Evolutionary conservation across 441 rosid genomes (phyloP).

Genomic region (Adansonia rubrostipa): DNA sequence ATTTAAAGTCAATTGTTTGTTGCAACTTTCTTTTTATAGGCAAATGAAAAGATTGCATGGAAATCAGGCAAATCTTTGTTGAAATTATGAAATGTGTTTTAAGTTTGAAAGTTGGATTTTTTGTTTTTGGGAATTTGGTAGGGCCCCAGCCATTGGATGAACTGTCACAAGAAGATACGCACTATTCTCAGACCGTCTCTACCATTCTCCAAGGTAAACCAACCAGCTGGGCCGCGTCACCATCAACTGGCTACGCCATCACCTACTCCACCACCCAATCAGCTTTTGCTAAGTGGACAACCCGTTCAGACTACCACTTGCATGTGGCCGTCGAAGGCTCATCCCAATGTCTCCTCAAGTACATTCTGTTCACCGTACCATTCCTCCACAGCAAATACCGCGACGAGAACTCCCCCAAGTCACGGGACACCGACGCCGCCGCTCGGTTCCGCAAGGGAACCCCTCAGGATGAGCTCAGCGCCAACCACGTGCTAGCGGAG

Average conservation of each 20-base stretch:
- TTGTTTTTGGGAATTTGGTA: constrained; percentile 22
- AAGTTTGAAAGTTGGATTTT: background rate
- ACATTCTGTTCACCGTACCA: constrained; percentile 73
- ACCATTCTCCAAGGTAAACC: constrained; percentile 68
- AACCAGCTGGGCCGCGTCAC: constrained; percentile 47
- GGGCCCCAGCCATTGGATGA: constrained; percentile 42
- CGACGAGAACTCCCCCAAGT: constrained; percentile 63
- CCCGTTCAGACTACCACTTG: constrained; percentile 36
- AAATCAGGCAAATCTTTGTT: too few species aligned
- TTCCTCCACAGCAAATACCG: constrained; percentile 61
- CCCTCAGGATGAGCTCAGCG: constrained; percentile 69
- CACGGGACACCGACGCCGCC: constrained; percentile 45
- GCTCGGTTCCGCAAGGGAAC: constrained; percentile 47
- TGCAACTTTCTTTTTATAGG: too few species aligned
- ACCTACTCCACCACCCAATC: constrained; percentile 56
- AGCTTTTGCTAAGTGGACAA: constrained; percentile 72
- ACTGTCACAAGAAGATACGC: constrained; percentile 64
- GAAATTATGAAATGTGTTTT: background rate
- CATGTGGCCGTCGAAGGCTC: constrained; percentile 45
- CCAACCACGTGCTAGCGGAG: constrained; percentile 90
- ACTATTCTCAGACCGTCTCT: constrained; percentile 81
- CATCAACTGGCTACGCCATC: constrained; percentile 35
- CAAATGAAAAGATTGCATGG: too few species aligned
- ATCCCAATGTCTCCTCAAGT: constrained; percentile 83
- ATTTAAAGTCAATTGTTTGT: too few species aligned